Evolutionary conservation across 1,284 basidiomycete genomes (phyloP), one percentile per base, ranked within the genome.

Genomic region (Gymnopus androsaceus): DNA sequence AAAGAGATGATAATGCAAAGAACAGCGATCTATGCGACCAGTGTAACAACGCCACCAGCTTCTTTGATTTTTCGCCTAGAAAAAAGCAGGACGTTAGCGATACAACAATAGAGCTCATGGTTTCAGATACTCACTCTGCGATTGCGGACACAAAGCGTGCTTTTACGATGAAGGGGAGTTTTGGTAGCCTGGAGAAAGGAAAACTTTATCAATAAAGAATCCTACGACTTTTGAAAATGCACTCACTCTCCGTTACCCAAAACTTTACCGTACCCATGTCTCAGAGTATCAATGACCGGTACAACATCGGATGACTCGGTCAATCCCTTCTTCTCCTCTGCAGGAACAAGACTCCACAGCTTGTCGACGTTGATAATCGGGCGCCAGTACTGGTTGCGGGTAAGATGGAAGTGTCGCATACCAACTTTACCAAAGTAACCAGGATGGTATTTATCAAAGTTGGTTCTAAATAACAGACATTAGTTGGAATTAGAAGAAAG

Each of bases 371-470:
- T 99, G 87, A 99, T 92, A 69, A 89, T 91, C 31, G 95, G 95
- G 65, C 88, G 84, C 94, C 91, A 95, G 78, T 87, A 82, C 67
- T 83, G 77, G 80, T 98, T 98, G 77, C 89, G 88, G 59, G 94
- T 95, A 63, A 94, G 77, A 78, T 99, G 96, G 93, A 90, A 99
- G 79, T 91, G 89, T 70, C 96, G 88, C 95, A 98, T 98, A 94
- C 93, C 93, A 72, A 95, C 94, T 81, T 98, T 98, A 82, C 94
- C 94, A 75, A 96, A 98, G 92, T 97, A 97, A 92, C 94, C 95
- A 75, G 92, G 92, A 79, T 97, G 94, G 89, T 92, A 96, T 80
- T 92, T 93, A 76, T 93, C 90, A 69, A 93, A 90, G 79, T 93
- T 92, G 69, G 85, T 92, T 59, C 90, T 91, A 27, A n/a, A 64